Evolutionary conservation across 2,329 filamentous ascomycete genomes (phyloP).

Genomic region (Cordyceps farinosa): DNA sequence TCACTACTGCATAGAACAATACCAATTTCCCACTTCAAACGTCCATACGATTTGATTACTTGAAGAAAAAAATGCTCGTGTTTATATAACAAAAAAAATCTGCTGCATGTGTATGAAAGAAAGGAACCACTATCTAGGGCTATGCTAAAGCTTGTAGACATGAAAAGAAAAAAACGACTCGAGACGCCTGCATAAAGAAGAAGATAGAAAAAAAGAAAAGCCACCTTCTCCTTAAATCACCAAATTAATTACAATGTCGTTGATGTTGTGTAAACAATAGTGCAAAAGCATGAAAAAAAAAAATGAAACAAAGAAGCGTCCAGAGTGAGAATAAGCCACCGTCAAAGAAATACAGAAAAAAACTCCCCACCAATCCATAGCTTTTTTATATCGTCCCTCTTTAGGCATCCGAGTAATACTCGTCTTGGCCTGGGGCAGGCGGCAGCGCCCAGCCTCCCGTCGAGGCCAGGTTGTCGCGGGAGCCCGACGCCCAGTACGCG

Average conservation of each 20-base stretch:
- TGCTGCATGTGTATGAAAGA: background rate
- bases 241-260: constrained; percentile 12
- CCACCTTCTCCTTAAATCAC: background rate
- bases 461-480: constrained; percentile 47
- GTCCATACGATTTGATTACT: no score
- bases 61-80: background rate
- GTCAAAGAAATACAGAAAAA: constrained; percentile 6
- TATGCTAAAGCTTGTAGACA: background rate
- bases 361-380: background rate
- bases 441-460: constrained; percentile 41
- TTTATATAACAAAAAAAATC: background rate
- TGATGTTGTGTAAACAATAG: background rate
- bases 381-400: background rate
- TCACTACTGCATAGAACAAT: no score
- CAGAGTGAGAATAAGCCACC: background rate
- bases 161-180: background rate
- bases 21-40: no score
- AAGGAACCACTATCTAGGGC: background rate
- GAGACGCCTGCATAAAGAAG: background rate
- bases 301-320: background rate
- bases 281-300: background rate
- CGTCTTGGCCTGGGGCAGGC: constrained; percentile 40
- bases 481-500: constrained; percentile 48
- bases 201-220: background rate
- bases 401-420: constrained; percentile 53